phyloP scores from a whole-genome alignment of 441 rosid genomes.

The Corymbia citriodora region DNA sequence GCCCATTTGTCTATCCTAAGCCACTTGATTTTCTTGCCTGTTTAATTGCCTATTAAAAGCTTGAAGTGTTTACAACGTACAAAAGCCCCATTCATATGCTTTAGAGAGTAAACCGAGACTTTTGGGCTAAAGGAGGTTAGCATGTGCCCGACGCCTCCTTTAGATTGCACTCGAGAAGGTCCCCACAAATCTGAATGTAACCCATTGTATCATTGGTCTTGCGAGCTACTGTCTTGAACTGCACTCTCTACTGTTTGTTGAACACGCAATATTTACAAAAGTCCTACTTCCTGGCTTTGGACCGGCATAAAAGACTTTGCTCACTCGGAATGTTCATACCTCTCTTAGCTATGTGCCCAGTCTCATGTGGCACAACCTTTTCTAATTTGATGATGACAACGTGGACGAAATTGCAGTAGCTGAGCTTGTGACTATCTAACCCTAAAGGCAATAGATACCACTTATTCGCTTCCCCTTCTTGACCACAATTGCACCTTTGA shows the following conservation, averaged over 20 bases:
- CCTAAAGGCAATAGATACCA: neutral
- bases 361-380: neutral
- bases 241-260: neutral
- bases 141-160: neutral
- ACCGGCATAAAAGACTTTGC: neutral
- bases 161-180: neutral
- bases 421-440: neutral
- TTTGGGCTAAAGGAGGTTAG: neutral
- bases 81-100: neutral
- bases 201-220: neutral
- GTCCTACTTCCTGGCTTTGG: neutral
- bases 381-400: neutral
- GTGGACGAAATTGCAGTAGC: neutral
- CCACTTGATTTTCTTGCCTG: neutral
- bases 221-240: neutral
- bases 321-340: neutral
- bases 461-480: neutral
- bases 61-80: neutral
- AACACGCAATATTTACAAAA: neutral
- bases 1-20: neutral
- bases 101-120: neutral
- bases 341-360: neutral
- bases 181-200: neutral
- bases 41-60: neutral
- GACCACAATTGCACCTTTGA: neutral